These are phyloP conservation scores for Thielaviopsis musarum DNA, from an alignment of 2,329 filamentous ascomycete species.

Conservation along the genomic window DNA sequence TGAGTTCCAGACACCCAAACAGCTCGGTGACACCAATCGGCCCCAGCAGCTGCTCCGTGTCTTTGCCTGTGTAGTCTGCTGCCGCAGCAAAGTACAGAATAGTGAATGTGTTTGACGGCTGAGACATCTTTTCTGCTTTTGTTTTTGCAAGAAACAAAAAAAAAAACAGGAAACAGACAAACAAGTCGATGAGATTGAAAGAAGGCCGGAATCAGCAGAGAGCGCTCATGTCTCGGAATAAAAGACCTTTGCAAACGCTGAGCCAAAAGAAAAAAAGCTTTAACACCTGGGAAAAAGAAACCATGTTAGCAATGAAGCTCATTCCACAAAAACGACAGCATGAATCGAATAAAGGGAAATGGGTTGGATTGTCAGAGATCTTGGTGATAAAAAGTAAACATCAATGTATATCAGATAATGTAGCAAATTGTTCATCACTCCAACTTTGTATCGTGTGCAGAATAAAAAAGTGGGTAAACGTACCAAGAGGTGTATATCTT, in stretches of 20 bases:
- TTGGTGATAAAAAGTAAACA: constrained; percentile 48
- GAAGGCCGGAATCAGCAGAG: not conserved
- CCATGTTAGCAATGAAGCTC: not conserved
- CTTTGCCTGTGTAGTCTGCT: constrained; percentile 51
- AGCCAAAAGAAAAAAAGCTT: too few relatives aligned
- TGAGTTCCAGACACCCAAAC: constrained; percentile 49
- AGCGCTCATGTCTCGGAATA: too few relatives aligned
- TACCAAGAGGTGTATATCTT: constrained; percentile 18
- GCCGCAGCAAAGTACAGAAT: constrained; percentile 72
- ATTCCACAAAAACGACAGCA: not conserved
- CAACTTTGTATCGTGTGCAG: constrained; percentile 15
- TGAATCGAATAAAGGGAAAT: not conserved
- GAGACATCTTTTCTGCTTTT: not conserved
- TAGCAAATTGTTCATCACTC: constrained; percentile 38
- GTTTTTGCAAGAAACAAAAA: not conserved
- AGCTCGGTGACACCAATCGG: constrained; percentile 46
- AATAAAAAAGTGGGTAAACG: constrained; percentile 13
- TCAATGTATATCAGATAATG: constrained; percentile 42
- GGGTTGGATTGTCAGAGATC: constrained; percentile 47
- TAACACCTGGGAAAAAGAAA: not conserved
- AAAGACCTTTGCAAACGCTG: too few relatives aligned
- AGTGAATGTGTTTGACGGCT: constrained; percentile 34
- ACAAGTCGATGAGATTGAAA: not conserved
- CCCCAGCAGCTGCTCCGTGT: constrained; percentile 47
- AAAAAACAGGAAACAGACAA: not conserved